These are phyloP conservation scores for Jacaranda mimosifolia DNA, from an alignment of 257 asterid genomes.

Conservation along the genomic window DNA sequence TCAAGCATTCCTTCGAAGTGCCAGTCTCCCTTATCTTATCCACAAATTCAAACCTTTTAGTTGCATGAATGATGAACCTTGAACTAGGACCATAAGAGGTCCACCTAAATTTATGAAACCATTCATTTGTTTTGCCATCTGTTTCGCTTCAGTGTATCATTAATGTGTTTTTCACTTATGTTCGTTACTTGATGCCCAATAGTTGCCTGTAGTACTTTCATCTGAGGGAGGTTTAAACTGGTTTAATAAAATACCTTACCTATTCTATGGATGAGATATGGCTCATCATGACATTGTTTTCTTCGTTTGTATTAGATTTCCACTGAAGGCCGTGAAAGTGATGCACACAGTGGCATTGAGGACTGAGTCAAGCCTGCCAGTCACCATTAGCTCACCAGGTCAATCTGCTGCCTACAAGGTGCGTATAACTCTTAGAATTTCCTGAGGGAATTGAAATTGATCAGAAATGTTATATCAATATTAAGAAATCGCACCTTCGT, in stretches of 20 bases:
- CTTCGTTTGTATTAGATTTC: slow-evolving; percentile 58
- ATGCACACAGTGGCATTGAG: slow-evolving; percentile 96
- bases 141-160: slow-evolving; percentile 16
- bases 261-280: slow-evolving; percentile 13
- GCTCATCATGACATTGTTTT: slow-evolving; percentile 6
- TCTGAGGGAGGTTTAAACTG: neutral
- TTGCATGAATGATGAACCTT: slow-evolving; percentile 15
- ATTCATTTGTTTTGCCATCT: neutral
- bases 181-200: slow-evolving; percentile 12
- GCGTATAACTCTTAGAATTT: slow-evolving; percentile 20
- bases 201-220: neutral
- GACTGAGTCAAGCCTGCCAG: slow-evolving; percentile 72
- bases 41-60: neutral
- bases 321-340: slow-evolving; percentile 93
- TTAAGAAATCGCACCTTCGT: neutral
- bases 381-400: slow-evolving; percentile 47
- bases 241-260: slow-evolving; percentile 18
- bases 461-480: neutral
- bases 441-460: neutral
- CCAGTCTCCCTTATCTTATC: slow-evolving; percentile 15
- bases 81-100: slow-evolving; percentile 16
- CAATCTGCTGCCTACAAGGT: slow-evolving; percentile 68
- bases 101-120: neutral
- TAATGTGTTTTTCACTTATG: neutral
- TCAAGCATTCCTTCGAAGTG: neutral